Evolutionary conservation across 495 filamentous ascomycete species (phyloP).

Genomic region (Staphylotrichum tortipilum): DNA sequence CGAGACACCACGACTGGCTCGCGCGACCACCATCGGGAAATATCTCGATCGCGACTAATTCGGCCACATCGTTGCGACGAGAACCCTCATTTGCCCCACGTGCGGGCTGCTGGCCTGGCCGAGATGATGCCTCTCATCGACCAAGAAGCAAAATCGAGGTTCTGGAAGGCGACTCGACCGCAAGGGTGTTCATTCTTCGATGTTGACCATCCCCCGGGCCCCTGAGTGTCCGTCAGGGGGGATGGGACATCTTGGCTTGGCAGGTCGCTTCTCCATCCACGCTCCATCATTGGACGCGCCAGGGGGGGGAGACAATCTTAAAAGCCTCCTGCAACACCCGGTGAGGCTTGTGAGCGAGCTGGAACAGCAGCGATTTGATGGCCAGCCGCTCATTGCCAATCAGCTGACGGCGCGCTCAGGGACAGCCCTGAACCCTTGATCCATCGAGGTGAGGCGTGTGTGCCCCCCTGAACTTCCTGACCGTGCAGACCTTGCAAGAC

Average conservation of each 20-base stretch:
- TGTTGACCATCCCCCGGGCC: neutral
- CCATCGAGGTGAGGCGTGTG: too few species aligned
- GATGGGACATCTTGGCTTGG: too few species aligned
- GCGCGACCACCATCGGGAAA: neutral
- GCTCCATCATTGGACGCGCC: conserved; percentile 16
- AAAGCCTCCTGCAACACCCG: neutral
- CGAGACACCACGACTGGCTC: neutral
- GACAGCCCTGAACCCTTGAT: too few species aligned
- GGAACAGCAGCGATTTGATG: conserved; percentile 12
- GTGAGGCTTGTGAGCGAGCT: conserved; percentile 12
- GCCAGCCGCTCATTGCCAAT: neutral
- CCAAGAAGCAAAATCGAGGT: conserved; percentile 1
- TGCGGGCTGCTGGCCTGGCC: neutral
- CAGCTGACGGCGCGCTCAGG: neutral
- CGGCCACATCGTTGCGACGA: neutral
- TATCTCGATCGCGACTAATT: neutral
- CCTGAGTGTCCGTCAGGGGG: too few species aligned
- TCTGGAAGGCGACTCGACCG: conserved; percentile 6
- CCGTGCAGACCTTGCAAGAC: too few species aligned
- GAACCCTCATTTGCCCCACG: neutral
- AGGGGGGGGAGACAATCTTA: conserved; percentile 16
- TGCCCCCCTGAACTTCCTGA: too few species aligned
- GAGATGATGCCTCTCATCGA: neutral
- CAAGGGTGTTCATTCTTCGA: conserved; percentile 5
- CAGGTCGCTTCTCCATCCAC: conserved; percentile 1